Base-by-base conservation (phyloP, 352 stramenopile genomes). In the Phytopythium mirpurense region DNA sequence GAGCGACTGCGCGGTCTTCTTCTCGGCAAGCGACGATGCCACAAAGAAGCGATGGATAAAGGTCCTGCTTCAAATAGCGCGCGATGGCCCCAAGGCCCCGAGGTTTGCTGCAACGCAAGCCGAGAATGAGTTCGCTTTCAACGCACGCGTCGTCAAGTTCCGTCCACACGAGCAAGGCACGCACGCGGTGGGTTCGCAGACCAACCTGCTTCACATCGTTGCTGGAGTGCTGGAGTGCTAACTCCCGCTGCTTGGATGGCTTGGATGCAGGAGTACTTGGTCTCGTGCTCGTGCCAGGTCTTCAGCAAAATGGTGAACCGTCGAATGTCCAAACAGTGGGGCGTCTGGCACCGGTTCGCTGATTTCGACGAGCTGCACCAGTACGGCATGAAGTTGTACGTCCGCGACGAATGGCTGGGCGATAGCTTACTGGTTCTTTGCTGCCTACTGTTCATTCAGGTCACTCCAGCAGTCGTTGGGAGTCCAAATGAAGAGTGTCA, bases 271-370 rank as follows among this genome's bases (percentile, higher is more conserved):
- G 73, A 89, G 48, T 89, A 87, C 56, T 68, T 83, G 67, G 56
- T 89, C 32, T 71, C 63, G 27, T 87, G 75, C 47, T 79, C 72
- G 26, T 82, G 74, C 16, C 68, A 78, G 57, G 46, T 84, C 15
- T 83, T 75, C 49, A 89, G 72, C 55, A 72, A 71, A 27, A 43
- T 74, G 38, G 61, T 66, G 3, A 65, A 63, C 15, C 67, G 72
- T 2, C 64, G 74, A 24, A 29, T 89, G 35, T 62, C 65, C 14
- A 89, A 86, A 45, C 67, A 83, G 40, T 87, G 75, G 78, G 65
- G 59, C 27, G 40, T 89, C n/a, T 87, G 75, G 75, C 71, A 76
- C 19, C 74, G 78, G 10, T 87, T 84, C 51, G 78, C 78, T 14
- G 62, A 84, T 47, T 87, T 89, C 55, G 68, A 86, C 26, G 65